A percentile compares a stretch with the other conserved stretches of the same genome.
phyloP scores from a whole-genome alignment of 768 basidiomycete genomes.

The Leccinum boreale region DNA sequence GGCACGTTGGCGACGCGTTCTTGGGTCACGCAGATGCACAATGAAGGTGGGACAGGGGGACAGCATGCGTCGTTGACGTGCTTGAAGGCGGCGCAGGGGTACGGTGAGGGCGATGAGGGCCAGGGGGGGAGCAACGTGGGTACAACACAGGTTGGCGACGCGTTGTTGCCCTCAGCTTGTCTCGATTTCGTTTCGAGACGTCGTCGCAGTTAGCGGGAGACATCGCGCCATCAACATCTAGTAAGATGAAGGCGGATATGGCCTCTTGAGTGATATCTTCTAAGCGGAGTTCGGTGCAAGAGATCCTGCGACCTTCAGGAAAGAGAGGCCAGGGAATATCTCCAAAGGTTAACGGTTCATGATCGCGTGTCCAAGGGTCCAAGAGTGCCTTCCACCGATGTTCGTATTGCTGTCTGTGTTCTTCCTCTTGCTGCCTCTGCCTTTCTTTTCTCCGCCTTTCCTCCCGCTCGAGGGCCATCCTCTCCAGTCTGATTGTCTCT shows the following conservation, averaged over 20 bases:
- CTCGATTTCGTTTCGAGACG: constrained; percentile 47
- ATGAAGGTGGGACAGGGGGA: too few species aligned
- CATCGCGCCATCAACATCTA: constrained; percentile 12
- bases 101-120: too few species aligned
- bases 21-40: too few species aligned
- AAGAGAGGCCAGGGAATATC: constrained; percentile 78
- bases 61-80: too few species aligned
- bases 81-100: too few species aligned
- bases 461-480: constrained; percentile 50
- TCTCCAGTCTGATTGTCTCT: constrained; percentile 52
- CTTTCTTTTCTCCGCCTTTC: constrained; percentile 46
- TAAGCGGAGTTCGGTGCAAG: constrained; percentile 21
- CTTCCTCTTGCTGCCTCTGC: constrained; percentile 40
- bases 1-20: too few species aligned
- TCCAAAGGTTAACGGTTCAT: constrained; percentile 39
- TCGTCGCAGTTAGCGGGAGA: constrained; percentile 18
- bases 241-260: constrained; percentile 57
- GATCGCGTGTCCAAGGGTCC: constrained; percentile 23
- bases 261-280: constrained; percentile 56
- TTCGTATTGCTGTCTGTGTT: constrained; percentile 54
- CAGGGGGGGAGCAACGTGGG: too few species aligned
- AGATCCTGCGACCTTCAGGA: constrained; percentile 15
- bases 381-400: constrained; percentile 53
- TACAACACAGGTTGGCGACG: too few species aligned
- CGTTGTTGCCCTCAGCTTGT: constrained; percentile 64